Conservation (phyloP, 768 basidiomycete genomes). For the Gymnopilus dilepis region DNA sequence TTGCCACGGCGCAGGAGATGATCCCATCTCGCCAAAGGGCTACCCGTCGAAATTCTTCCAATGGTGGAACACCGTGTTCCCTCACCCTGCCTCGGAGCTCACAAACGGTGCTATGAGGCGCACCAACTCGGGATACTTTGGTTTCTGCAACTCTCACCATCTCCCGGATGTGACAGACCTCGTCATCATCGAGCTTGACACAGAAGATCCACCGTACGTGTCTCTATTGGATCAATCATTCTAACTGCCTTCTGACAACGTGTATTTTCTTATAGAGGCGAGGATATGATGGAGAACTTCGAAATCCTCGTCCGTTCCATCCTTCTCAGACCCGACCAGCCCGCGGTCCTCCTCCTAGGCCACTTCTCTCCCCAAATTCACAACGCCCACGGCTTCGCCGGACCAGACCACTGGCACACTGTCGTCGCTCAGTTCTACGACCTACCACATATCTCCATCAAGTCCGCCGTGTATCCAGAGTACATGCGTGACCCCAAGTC, state of each 20-base stretch:
- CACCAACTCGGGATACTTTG: conserved; percentile 94
- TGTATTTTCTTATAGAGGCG: conserved; percentile 54
- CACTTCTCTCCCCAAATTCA: conserved; percentile 93
- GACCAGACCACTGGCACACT: conserved; percentile 89
- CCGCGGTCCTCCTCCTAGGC: conserved; percentile 93
- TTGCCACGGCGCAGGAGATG: conserved; percentile 92
- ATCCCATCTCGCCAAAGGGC: conserved; percentile 81
- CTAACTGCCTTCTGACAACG: not conserved
- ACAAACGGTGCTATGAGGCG: conserved; percentile 96
- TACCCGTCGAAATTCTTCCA: conserved; percentile 96
- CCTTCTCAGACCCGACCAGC: conserved; percentile 87
- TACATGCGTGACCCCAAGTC: conserved; percentile 79
- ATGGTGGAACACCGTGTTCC: conserved; percentile 99
- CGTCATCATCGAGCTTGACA: conserved; percentile 93
- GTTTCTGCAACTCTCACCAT: conserved; percentile 92
- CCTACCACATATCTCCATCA: conserved; percentile 89
- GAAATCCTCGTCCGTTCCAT: conserved; percentile 93
- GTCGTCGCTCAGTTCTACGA: conserved; percentile 97
- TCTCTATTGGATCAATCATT: conserved; percentile 6
- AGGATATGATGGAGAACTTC: conserved; percentile 78
- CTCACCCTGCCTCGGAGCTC: conserved; percentile 95
- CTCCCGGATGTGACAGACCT: conserved; percentile 94
- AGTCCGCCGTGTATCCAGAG: conserved; percentile 79
- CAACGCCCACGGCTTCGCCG: conserved; percentile 78
- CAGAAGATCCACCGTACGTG: conserved; percentile 85